Evolutionary conservation across 202 grass and related monocot genomes (phyloP), one percentile per base, ranked within the genome.

Genomic region (Elaeis oleifera): DNA sequence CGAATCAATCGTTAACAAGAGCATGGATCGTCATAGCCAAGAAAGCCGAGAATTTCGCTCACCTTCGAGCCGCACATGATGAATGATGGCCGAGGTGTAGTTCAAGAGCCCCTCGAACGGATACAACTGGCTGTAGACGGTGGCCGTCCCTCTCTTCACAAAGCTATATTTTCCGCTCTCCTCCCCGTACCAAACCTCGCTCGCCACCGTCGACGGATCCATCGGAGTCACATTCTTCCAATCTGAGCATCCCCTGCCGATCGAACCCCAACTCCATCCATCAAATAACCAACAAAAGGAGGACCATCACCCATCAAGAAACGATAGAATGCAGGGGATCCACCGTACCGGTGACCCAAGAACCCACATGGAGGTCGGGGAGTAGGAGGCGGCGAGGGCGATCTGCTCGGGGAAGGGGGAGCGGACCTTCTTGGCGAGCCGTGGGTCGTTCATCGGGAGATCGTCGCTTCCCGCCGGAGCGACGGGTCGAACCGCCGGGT

Each of bases 81-180:
- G 87, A 65, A 88, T 85, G 60, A 76, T 77, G 56, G 74, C 87
- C 0, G 87, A 90, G 29, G 84, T 96, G 75, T 96, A 96, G 75
- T 96, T 96, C 56, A 88, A 74, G 62, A 96, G 76, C 53, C 84
- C 87, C 5, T 81, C 32, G 63, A 82, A 90, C 7, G 91, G 91
- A 75, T 90, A 96, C 16, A 90, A 67, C 71, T 96, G 91, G 74
- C 84, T 90, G 71, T 90, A 96, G 19, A 90, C 81, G 64, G 81
- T 76, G 20, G 91, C 71, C 54, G 58, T 71, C 20, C 87, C 91
- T 7, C 31, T 81, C 44, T 63, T 61, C 5, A 80, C 63, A 24
- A 68, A 69, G 1, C 26, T 56, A 79, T 83, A 83, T 18, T 70
- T 63, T 13, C 54, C 54, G 25, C 68, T 54, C 26, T 28, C 23